Evolutionary conservation across 208 protist species (phyloP), one percentile per base, ranked within the genome.

Genomic region (Endotrypanum monterogeii): DNA sequence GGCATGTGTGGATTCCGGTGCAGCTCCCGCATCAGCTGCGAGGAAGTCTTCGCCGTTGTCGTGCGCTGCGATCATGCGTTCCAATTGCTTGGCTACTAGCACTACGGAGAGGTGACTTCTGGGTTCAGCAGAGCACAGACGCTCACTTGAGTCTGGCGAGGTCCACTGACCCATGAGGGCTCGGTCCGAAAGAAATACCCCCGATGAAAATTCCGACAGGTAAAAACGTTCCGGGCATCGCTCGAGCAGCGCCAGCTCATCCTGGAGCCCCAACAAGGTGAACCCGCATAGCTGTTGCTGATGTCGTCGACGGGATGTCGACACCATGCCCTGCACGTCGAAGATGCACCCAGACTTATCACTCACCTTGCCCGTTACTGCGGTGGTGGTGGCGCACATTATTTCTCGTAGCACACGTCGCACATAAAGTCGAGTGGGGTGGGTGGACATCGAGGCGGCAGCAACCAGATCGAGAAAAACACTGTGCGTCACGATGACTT

Each of bases 211-310:
- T 2, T 67, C 73, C 56, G 60, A 73, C 12, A 78, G 52, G 67
- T 82, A 86, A 58, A 92, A 83, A 25, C 89, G 83, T 71, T 92
- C 89, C 16, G 66, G 71, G 73, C 87, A 88, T 28, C 52, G 41
- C 71, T 91, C 84, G 25, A 96, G 80, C 51, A 96, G 60, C 50
- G 81, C 83, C 69, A 96, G 70, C 77, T 96, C 92, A 63, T 96
- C 92, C 52, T 92, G 87, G 11, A 94, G 71, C 14, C 92, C 92
- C 7, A 96, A 67, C 23, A 96, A 61, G 0, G 92, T 96, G n/a
- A 94, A 79, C 28, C 89, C 89, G 44, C 77, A 70, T n/a, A 69
- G 71, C 41, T 75, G 57, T 57, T 55, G 46, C 58, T 60, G 60
- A 30, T 67, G 67, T 20, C 60, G 73, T 46, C 32, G 66, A 11